Evolutionary conservation across 768 basidiomycete species (phyloP).

Genomic region (Hericium coralloides): DNA sequence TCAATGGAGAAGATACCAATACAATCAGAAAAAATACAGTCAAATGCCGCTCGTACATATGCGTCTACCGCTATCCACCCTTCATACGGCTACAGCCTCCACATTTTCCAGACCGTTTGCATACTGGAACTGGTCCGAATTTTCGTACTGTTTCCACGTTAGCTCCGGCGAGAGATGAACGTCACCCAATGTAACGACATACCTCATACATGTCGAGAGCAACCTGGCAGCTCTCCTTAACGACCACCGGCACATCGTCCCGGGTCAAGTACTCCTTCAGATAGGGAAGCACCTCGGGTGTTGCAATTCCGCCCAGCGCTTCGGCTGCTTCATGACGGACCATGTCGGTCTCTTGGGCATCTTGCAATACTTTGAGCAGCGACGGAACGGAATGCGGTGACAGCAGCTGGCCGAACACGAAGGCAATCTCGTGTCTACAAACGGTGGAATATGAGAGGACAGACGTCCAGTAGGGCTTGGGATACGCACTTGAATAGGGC

Average conservation of each 20-base stretch:
- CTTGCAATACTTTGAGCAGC: constrained; percentile 67
- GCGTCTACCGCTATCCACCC: background rate
- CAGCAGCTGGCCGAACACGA: constrained; percentile 93
- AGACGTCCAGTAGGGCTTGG: background rate
- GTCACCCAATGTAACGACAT: constrained; percentile 15
- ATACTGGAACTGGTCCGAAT: constrained; percentile 75
- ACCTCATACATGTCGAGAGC: constrained; percentile 98
- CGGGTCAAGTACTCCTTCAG: constrained; percentile 77
- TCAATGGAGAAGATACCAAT: background rate
- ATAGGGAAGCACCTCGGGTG: constrained; percentile 81
- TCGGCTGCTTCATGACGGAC: constrained; percentile 98
- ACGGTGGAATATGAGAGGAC: background rate
- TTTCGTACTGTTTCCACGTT: constrained; percentile 50
- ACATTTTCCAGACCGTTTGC: constrained; percentile 39
- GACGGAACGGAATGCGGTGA: constrained; percentile 84
- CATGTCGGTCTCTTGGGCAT: constrained; percentile 81
- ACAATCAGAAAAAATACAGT: background rate
- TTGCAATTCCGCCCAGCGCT: constrained; percentile 95
- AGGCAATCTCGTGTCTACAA: constrained; percentile 91
- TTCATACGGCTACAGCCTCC: constrained; percentile 16
- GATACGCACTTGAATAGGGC: constrained; percentile 81
- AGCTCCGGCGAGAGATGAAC: background rate
- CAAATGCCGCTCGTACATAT: background rate
- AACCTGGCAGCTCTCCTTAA: constrained; percentile 91
- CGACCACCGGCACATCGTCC: constrained; percentile 78